phyloP scores from a whole-genome alignment of 768 basidiomycete species.

The Lactarius quietus region DNA sequence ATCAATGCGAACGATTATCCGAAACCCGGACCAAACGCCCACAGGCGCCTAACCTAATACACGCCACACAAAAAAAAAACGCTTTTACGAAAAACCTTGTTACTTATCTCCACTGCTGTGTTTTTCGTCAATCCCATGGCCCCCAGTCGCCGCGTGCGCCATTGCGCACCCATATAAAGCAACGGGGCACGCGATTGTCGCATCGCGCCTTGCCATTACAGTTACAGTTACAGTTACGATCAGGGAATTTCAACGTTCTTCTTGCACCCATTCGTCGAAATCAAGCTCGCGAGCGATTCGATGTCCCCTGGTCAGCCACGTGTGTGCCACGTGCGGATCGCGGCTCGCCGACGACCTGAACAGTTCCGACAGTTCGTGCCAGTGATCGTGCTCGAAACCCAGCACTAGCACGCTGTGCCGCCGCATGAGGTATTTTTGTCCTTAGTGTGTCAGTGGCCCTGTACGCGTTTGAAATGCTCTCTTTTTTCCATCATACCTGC shows the following conservation, averaged over 20 bases:
- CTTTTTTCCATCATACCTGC: no score
- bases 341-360: no score
- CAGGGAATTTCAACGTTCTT: conserved; percentile 4
- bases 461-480: background rate
- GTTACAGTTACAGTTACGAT: background rate
- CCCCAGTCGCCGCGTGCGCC: background rate
- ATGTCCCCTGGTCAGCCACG: background rate
- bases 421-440: no score
- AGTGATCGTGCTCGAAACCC: background rate
- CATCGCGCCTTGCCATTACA: conserved; percentile 6
- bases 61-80: background rate
- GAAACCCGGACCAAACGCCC: background rate
- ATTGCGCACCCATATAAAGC: background rate
- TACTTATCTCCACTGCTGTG: no score
- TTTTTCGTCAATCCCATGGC: background rate
- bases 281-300: no score
- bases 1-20: background rate
- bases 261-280: no score
- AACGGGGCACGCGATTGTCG: background rate
- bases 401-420: no score
- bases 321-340: background rate
- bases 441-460: no score
- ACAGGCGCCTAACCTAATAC: background rate
- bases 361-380: background rate
- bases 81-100: background rate